Base-by-base conservation (phyloP, 1,139 yeast genomes). In the Blastobotrys malaysiensis region DNA sequence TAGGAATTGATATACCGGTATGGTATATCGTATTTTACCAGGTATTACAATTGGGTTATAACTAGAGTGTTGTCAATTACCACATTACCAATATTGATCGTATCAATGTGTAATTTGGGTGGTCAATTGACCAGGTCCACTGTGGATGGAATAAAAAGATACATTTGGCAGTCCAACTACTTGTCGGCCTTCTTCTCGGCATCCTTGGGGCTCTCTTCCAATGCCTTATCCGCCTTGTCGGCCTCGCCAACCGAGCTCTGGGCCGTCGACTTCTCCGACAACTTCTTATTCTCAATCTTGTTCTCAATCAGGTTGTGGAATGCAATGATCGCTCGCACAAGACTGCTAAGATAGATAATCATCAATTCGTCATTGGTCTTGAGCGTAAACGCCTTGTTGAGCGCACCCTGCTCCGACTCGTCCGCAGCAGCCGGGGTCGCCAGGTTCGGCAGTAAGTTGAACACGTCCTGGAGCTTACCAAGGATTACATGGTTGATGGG, bases 291-390 rank as follows among this genome's bases (percentile, higher is more conserved):
- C 64, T 88, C 89, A 63, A 93, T 84, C 73, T 93, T 93, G 74
- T 95, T 95, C 66, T 93, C 99, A 69, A 95, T 93, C 70, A 95
- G 80, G 70, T 95, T 96, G 72, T 95, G 97, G 79, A 93, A 91
- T 14, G 99, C 96, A 68, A 93, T 88, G 64, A 93, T 93, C 16
- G 98, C 88, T 65, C 99, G 82, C 20, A 93, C 97, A 65, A 95
- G 77, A 49, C 95, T 86, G 65, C 95, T 83, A 60, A 93, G 82
- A 69, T 95, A 95, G 36, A 95, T 83, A 68, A 90, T 81, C 99
- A 95, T 93, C 63, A 95, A 77, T 70, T 93, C 96, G 66, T 95
- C 99, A 68, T 95, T 95, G 1, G 98, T 89, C 73, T 93, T 93
- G 51, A 88, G 80, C 5, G 96, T 89, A 67, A 91, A 87, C 1